A percentile compares a stretch with the other conserved stretches of the same genome.
Evolutionary conservation across 169 alveolate species (phyloP).

Genomic region (Plasmodium knowlesi): DNA sequence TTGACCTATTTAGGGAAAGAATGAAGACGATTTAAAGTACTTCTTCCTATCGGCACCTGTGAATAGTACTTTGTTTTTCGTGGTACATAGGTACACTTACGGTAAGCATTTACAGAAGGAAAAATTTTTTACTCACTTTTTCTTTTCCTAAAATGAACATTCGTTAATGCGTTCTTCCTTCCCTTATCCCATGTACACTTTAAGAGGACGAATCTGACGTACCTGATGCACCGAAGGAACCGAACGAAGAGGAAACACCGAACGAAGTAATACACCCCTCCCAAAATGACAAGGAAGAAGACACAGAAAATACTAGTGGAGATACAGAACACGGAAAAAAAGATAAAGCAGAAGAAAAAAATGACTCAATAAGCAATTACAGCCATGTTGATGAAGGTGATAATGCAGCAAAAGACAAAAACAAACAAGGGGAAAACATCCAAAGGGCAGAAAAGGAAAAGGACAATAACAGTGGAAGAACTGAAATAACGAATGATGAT

Average conservation of each 20-base stretch:
- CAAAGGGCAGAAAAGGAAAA: neutral
- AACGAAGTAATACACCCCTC: neutral
- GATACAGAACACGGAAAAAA: neutral
- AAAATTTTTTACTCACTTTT: neutral
- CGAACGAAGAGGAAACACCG: neutral
- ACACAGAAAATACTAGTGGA: neutral
- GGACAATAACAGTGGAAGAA: neutral
- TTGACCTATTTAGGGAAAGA: conserved; percentile 15
- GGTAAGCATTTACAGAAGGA: conserved; percentile 23
- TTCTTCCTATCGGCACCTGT: conserved; percentile 54
- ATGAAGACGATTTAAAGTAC: conserved; percentile 30
- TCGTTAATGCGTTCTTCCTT: neutral
- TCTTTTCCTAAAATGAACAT: neutral
- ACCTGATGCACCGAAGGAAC: neutral
- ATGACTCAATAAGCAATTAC: neutral
- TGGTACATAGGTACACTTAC: conserved; percentile 14
- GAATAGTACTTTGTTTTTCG: conserved; percentile 50
- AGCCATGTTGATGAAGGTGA: neutral
- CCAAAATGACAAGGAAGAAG: neutral
- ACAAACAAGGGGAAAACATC: neutral
- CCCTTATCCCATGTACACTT: neutral
- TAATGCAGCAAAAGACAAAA: neutral
- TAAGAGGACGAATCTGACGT: neutral
- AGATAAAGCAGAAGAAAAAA: neutral
- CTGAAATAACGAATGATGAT: neutral